phyloP scores from a whole-genome alignment of 1,284 basidiomycete species.

The Cryptococcus jaspeensis region DNA sequence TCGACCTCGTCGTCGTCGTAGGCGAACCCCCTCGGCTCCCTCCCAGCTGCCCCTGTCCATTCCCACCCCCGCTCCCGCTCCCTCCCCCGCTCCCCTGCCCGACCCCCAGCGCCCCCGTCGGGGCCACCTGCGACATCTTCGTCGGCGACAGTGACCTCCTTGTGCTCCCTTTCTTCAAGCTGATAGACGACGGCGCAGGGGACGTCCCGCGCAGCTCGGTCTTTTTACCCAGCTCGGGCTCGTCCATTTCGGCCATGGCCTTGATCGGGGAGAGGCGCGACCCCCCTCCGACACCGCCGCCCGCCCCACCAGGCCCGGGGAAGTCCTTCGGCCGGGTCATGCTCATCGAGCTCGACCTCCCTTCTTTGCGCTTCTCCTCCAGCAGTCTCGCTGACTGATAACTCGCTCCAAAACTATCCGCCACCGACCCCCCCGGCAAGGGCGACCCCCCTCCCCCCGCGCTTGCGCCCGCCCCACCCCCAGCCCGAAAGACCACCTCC shows the following conservation, averaged over 20 bases:
- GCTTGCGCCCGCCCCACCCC: background rate
- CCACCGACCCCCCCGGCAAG: conserved; percentile 5
- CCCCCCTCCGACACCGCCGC: background rate
- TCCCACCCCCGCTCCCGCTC: too few species aligned
- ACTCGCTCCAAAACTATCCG: conserved; percentile 25
- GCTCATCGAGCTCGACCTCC: conserved; percentile 9
- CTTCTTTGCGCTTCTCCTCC: conserved; percentile 26
- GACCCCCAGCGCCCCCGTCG: background rate
- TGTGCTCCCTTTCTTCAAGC: conserved; percentile 6
- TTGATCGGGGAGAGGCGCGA: conserved; percentile 14
- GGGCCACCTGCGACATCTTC: background rate
- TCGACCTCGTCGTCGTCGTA: background rate
- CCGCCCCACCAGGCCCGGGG: background rate
- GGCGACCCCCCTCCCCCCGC: conserved; percentile 1
- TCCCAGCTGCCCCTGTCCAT: background rate
- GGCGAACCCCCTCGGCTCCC: background rate
- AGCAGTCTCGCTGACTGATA: conserved; percentile 42
- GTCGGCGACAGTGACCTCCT: background rate
- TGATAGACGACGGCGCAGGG: conserved; percentile 28
- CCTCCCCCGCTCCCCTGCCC: too few species aligned
- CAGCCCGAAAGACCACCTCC: background rate
- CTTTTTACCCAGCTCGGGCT: conserved; percentile 25
- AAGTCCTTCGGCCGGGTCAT: conserved; percentile 1
- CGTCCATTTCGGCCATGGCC: conserved; percentile 11
- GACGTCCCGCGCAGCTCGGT: conserved; percentile 21